A percentile compares a stretch with the other conserved stretches of the same genome.
Evolutionary conservation across 2,329 filamentous ascomycete genomes (phyloP).

Genomic region (Neonectria coccinea): DNA sequence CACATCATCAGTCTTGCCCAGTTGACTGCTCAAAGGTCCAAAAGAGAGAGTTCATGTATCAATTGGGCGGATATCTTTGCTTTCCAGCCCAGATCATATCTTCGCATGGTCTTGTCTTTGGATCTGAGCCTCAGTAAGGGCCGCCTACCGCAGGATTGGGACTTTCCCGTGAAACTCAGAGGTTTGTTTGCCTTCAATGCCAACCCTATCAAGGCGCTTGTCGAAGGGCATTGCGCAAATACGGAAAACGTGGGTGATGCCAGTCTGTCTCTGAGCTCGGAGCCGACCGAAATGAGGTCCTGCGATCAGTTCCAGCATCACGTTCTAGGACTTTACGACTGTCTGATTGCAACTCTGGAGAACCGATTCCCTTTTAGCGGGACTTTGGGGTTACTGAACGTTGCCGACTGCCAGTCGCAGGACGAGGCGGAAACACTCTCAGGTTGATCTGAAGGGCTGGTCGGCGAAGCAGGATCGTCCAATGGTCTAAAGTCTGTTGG

Average conservation of each 20-base stretch:
- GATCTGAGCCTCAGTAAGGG: slow-evolving; percentile 18
- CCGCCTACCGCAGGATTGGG: slow-evolving; percentile 5
- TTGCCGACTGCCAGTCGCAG: neutral
- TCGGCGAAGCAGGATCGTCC: neutral
- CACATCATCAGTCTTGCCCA: slow-evolving; percentile 48
- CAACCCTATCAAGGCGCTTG: slow-evolving; percentile 4
- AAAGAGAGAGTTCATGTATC: neutral
- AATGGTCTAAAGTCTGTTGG: neutral
- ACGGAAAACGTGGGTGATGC: neutral
- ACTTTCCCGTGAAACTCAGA: slow-evolving; percentile 8
- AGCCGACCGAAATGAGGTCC: neutral
- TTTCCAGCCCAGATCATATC: slow-evolving; percentile 16
- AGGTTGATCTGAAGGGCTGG: neutral
- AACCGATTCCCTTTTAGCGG: neutral
- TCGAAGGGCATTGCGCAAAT: neutral
- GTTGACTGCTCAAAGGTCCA: neutral
- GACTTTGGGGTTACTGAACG: neutral
- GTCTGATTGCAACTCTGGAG: neutral
- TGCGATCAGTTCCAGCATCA: neutral
- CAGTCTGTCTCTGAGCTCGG: neutral
- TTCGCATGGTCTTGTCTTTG: slow-evolving; percentile 5
- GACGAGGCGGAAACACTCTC: neutral
- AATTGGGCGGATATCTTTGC: slow-evolving; percentile 15
- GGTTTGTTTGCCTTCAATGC: slow-evolving; percentile 7
- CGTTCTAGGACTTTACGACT: neutral